Conservation (phyloP, 2,329 filamentous ascomycete genomes). For the Cladosporium sp. region DNA sequence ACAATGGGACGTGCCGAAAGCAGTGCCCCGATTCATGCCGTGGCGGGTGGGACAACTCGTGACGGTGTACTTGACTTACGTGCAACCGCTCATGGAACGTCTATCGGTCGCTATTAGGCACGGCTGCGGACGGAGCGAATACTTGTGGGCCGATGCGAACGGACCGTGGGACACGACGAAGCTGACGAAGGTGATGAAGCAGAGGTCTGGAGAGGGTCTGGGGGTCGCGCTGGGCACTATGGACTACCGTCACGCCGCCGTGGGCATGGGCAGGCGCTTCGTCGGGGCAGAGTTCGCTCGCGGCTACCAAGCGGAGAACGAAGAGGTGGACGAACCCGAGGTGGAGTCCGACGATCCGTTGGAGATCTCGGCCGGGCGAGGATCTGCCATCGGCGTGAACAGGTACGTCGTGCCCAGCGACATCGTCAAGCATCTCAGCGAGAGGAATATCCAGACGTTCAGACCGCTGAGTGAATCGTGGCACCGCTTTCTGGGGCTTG, state of each 20-base stretch:
- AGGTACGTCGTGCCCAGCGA: constrained; percentile 24
- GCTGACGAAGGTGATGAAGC: neutral
- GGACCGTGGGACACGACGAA: neutral
- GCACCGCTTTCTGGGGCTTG: constrained; percentile 20
- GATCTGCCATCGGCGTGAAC: constrained; percentile 21
- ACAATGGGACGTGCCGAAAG: neutral
- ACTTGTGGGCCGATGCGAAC: neutral
- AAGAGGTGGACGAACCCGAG: constrained; percentile 26
- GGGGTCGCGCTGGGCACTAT: constrained; percentile 23
- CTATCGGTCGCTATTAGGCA: neutral
- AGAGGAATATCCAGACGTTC: constrained; percentile 26
- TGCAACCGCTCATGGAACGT: neutral
- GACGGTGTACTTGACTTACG: neutral
- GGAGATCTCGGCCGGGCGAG: constrained; percentile 22
- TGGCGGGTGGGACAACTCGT: neutral
- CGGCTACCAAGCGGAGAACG: constrained; percentile 26
- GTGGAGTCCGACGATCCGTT: constrained; percentile 27
- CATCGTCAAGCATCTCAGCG: constrained; percentile 29
- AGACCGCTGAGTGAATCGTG: constrained; percentile 20
- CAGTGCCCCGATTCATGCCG: neutral
- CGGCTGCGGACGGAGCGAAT: neutral
- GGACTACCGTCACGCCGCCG: constrained; percentile 21
- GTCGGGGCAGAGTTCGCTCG: constrained; percentile 24
- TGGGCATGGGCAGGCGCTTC: constrained; percentile 22
- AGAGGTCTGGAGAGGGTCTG: constrained; percentile 25